These are phyloP conservation scores for Nicotiana attenuata DNA, from an alignment of 257 asterid genomes.

Conservation along the genomic window DNA sequence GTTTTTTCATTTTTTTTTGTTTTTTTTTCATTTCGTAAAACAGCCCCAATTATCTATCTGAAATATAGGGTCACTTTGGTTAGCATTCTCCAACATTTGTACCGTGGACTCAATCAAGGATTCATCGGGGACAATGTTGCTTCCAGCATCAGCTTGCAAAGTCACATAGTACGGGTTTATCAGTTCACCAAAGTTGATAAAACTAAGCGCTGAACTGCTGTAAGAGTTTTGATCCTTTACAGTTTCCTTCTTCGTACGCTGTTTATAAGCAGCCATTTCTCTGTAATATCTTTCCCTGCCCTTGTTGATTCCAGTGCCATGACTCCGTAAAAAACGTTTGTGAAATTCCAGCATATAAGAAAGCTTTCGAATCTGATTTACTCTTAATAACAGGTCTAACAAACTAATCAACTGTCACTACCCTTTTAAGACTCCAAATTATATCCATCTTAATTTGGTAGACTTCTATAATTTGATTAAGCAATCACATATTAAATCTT, in stretches of 20 bases:
- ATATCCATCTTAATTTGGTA: no score
- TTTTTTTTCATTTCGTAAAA: no score
- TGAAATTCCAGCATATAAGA: no score
- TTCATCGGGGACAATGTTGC: no score
- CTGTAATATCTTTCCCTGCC: slow-evolving; percentile 56
- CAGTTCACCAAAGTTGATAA: slow-evolving; percentile 29
- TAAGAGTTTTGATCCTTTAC: slow-evolving; percentile 5
- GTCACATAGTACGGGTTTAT: slow-evolving; percentile 42
- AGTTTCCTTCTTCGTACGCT: slow-evolving; percentile 12
- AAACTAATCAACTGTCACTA: no score
- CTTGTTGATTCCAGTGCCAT: no score
- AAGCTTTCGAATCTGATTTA: neutral
- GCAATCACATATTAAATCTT: no score
- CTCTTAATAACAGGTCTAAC: no score
- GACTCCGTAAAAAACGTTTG: no score
- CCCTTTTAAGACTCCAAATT: no score
- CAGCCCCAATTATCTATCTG: slow-evolving; percentile 35
- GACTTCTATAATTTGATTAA: no score
- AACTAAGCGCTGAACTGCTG: slow-evolving; percentile 12
- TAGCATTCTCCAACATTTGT: slow-evolving; percentile 37
- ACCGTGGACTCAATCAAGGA: slow-evolving; percentile 29
- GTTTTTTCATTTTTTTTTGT: no score
- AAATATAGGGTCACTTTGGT: slow-evolving; percentile 37
- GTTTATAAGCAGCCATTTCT: slow-evolving; percentile 38
- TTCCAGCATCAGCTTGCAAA: slow-evolving; percentile 20